Conservation (phyloP, 257 asterid species). For the Forsythia viridissima region DNA sequence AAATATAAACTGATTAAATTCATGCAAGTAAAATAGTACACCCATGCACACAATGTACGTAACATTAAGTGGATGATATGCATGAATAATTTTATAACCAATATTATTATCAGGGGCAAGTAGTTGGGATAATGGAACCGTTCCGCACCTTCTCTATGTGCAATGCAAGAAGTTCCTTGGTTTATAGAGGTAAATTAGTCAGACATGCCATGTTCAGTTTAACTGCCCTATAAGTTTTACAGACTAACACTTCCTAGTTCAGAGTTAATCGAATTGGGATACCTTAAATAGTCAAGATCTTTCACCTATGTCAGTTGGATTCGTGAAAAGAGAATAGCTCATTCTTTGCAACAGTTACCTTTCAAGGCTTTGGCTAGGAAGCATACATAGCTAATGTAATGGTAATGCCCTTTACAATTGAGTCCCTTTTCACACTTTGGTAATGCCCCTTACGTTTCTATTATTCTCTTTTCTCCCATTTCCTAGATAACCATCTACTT, state of each 20-base stretch:
- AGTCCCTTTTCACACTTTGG: not conserved
- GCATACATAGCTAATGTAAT: no score
- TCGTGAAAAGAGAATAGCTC: no score
- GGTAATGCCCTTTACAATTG: not conserved
- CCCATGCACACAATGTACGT: not conserved
- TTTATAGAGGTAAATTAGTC: not conserved
- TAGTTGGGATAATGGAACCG: not conserved
- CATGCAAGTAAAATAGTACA: not conserved
- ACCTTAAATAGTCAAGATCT: no score
- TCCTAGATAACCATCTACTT: no score
- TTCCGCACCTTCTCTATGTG: not conserved
- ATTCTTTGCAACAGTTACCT: no score
- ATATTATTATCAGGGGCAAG: constrained; percentile 8
- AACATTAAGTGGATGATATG: not conserved
- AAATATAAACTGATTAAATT: constrained; percentile 25
- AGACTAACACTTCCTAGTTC: not conserved
- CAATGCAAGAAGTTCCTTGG: not conserved
- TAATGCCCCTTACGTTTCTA: not conserved
- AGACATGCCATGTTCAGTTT: not conserved
- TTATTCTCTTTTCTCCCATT: no score
- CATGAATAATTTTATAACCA: not conserved
- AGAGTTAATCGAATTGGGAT: no score
- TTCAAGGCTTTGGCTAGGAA: no score
- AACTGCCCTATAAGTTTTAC: not conserved
- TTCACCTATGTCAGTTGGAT: no score